Conservation (phyloP, 78 protist species). For the Dictyostelium capitatum region DNA sequence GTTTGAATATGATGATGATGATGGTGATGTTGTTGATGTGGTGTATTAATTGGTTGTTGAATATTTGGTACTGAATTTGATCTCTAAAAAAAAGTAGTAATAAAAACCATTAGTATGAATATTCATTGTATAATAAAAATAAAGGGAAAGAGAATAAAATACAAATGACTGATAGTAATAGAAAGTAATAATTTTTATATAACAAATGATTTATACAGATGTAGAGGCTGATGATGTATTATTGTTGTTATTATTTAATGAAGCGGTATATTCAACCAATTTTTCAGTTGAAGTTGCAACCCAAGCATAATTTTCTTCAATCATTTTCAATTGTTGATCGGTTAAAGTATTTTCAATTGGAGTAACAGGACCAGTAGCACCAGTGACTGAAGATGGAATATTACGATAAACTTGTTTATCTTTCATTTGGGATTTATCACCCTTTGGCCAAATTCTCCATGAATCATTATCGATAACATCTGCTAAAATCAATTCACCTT, state of each 20-base stretch:
- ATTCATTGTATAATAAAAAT: background rate
- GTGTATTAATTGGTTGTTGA: background rate
- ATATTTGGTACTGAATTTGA: conserved; percentile 22
- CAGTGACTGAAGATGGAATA: conserved; percentile 23
- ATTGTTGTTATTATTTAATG: background rate
- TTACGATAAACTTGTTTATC: conserved; percentile 79
- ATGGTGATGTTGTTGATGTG: background rate
- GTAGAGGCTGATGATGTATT: background rate
- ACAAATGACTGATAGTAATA: background rate
- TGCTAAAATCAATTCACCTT: conserved; percentile 72
- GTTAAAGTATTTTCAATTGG: conserved; percentile 26
- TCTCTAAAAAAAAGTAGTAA: conserved; percentile 1
- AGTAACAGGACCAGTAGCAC: background rate
- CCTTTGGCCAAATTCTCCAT: conserved; percentile 84
- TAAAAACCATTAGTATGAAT: background rate
- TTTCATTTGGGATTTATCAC: conserved; percentile 61
- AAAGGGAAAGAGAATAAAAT: background rate
- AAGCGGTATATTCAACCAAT: conserved; percentile 32
- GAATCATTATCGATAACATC: conserved; percentile 84
- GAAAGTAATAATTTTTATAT: background rate
- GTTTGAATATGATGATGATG: conserved; percentile 12
- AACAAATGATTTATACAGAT: conserved; percentile 34
- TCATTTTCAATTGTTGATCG: conserved; percentile 24
- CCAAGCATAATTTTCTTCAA: conserved; percentile 68
- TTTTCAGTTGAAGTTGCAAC: conserved; percentile 67